Evolutionary conservation across 805 yeast genomes (phyloP), one percentile per base, ranked within the genome.

Genomic region (Hanseniaspora hatyaiensis): DNA sequence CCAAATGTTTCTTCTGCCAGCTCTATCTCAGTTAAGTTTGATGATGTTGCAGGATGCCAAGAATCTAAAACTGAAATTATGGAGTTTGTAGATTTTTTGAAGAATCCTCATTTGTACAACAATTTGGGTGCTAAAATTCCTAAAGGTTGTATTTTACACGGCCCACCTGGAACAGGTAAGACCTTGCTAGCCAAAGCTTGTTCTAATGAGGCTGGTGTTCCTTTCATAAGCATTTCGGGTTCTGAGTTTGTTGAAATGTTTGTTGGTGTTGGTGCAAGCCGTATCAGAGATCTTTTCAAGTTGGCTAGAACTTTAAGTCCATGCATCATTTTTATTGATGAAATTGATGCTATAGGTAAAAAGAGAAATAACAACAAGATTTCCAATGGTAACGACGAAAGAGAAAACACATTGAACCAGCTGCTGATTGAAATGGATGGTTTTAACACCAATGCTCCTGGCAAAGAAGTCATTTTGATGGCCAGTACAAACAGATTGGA

Each of bases 101-200:
- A 89, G 62, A 76, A 86, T 54, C 98, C 99, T 8, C 71, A 73
- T 49, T 85, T 87, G 61, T 92, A 88, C 65, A 96, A 88, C 63
- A 77, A 77, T 51, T 70, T 92, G 50, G 99, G 99, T 33, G 99
- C 97, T 33, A 85, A 87, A 63, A 92, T 92, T 55, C 99, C 99
- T 40, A 77, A 97, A 61, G 99, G 99, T 56, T 98, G 98, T 8
- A 85, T 92, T 51, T 69, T 92, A 50, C 82, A 95, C 1, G 99
- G 99, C 41, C 95, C 98, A 15, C 99, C 99, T 44, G 99, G 99
- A 69, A 92, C 98, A 8, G 99, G 99, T 77, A 92, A 92, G 63
- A 92, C 99, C 1, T 70, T 92, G 47, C 68, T 92, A 43, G 99
- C 99, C 11, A 89, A 86, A 61, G 99, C 99, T 4, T 92, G 97